Evolutionary conservation across 2,329 filamentous ascomycete species (phyloP).

Genomic region (Trichoderma afroharzianum): DNA sequence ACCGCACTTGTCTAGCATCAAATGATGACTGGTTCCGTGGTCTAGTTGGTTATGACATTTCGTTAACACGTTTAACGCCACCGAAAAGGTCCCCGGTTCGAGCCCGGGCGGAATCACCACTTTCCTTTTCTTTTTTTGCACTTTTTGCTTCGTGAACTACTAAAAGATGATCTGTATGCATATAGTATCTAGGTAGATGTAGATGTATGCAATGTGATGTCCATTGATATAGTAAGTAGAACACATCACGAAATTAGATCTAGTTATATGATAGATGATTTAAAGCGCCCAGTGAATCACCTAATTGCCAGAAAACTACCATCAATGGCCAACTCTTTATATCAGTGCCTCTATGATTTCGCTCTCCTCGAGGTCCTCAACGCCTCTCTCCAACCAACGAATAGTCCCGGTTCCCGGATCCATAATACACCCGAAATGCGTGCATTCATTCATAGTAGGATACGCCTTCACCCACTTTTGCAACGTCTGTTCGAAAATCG

Average conservation of each 20-base stretch:
- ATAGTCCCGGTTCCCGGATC: background rate
- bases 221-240: background rate
- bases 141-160: too few relatives aligned
- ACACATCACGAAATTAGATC: background rate
- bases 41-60: slow-evolving; percentile 30
- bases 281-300: background rate
- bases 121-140: slow-evolving; percentile 7
- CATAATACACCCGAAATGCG: background rate
- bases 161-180: background rate
- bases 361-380: background rate
- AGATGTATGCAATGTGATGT: background rate
- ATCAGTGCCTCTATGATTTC: background rate
- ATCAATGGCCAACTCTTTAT: background rate
- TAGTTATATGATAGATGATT: background rate
- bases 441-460: background rate
- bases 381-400: background rate
- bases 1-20: background rate
- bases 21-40: slow-evolving; percentile 23
- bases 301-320: background rate
- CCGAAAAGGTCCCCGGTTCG: slow-evolving; percentile 30
- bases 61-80: slow-evolving; percentile 24
- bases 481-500: background rate
- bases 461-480: background rate
- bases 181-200: background rate
- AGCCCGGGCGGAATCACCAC: slow-evolving; percentile 27